Percentiles rank a stretch among this genome's conserved stretches.
phyloP scores from a whole-genome alignment of 805 yeast genomes.

The Myxozyma mucilagina region DNA sequence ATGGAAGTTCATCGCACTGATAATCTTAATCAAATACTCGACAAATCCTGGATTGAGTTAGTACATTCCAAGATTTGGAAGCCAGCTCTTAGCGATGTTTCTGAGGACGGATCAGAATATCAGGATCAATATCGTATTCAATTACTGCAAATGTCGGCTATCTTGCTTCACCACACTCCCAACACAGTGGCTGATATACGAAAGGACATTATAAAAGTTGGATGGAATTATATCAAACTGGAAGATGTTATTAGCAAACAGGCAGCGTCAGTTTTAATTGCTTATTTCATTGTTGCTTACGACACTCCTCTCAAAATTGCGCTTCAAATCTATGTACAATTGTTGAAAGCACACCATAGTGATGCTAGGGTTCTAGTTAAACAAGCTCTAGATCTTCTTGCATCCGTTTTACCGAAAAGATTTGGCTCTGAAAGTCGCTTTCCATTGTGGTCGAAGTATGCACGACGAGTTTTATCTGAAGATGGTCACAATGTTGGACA shows the following conservation, averaged over 20 bases:
- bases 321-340: conserved; percentile 87
- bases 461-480: conserved; percentile 86
- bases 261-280: conserved; percentile 85
- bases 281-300: conserved; percentile 80
- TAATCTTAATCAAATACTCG: conserved; percentile 50
- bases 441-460: conserved; percentile 88
- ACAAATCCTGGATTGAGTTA: conserved; percentile 59
- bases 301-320: conserved; percentile 89
- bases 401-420: conserved; percentile 53
- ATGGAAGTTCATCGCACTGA: conserved; percentile 56
- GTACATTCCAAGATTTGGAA: conserved; percentile 75
- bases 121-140: conserved; percentile 76
- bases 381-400: conserved; percentile 83
- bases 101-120: conserved; percentile 62
- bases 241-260: conserved; percentile 89
- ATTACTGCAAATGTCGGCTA: conserved; percentile 75
- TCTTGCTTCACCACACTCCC: conserved; percentile 70
- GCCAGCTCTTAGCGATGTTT: conserved; percentile 44
- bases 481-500: conserved; percentile 85
- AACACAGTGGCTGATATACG: conserved; percentile 49
- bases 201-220: conserved; percentile 86
- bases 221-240: conserved; percentile 88
- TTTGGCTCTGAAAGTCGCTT: conserved; percentile 22
- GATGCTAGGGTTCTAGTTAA: conserved; percentile 82
- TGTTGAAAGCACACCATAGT: conserved; percentile 77